These are phyloP conservation scores for Pugionium cornutum DNA, from an alignment of 345 rosid genomes.

Conservation along the genomic window DNA sequence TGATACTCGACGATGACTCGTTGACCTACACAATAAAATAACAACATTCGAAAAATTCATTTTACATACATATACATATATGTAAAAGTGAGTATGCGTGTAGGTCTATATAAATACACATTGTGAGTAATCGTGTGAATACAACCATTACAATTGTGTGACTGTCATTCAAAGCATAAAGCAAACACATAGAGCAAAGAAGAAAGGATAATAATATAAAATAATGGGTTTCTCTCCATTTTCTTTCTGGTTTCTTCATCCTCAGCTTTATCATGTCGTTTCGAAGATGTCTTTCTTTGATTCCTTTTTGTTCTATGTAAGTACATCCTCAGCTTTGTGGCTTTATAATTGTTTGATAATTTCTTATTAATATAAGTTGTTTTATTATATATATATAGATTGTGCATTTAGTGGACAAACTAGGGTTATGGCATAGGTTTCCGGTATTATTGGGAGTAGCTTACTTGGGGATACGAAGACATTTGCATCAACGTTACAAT, in stretches of 20 bases:
- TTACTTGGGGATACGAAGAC: slow-evolving; percentile 65
- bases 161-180: slow-evolving; percentile 40
- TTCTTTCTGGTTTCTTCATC: neutral
- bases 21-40: neutral
- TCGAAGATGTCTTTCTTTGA: slow-evolving; percentile 61
- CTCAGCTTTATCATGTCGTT: slow-evolving; percentile 8
- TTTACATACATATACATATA: too few relatives aligned
- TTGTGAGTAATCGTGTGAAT: slow-evolving; percentile 35
- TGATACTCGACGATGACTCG: neutral
- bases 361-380: too few relatives aligned
- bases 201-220: too few relatives aligned
- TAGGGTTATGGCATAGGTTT: slow-evolving; percentile 35
- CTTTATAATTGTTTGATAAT: neutral
- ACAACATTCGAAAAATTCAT: neutral
- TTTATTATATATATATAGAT: slow-evolving; percentile 37
- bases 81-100: neutral
- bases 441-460: too few relatives aligned
- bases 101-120: slow-evolving; percentile 32
- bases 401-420: slow-evolving; percentile 64
- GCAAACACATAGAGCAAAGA: slow-evolving; percentile 8
- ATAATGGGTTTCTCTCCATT: slow-evolving; percentile 44
- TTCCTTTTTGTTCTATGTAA: slow-evolving; percentile 25
- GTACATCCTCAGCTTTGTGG: too few relatives aligned
- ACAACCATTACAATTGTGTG: slow-evolving; percentile 43
- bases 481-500: slow-evolving; percentile 55